These are phyloP conservation scores for Hymenoscyphus repandus DNA, from an alignment of 2,329 filamentous ascomycete species.

Conservation along the genomic window DNA sequence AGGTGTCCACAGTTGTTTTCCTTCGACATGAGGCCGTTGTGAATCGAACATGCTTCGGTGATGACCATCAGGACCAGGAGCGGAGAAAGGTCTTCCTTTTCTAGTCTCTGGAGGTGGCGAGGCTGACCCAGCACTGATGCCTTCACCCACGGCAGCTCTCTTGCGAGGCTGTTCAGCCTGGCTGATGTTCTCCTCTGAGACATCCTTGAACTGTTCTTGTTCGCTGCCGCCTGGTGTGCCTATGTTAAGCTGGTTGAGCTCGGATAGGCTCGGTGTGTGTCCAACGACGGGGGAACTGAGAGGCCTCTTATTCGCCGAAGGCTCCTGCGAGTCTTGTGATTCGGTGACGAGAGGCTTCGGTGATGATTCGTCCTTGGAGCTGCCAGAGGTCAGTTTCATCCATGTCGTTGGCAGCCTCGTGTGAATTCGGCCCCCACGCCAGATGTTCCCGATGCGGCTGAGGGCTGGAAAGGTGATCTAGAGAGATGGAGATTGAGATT, in stretches of 20 bases:
- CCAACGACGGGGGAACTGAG: conserved; percentile 6
- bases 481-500: too few species aligned
- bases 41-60: conserved; percentile 7
- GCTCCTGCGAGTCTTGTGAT: conserved; percentile 7
- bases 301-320: conserved; percentile 12
- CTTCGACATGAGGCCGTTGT: conserved; percentile 14
- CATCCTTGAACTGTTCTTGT: conserved; percentile 20
- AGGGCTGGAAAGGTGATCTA: not conserved
- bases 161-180: conserved; percentile 22
- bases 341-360: conserved; percentile 16
- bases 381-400: conserved; percentile 4
- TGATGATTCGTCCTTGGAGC: conserved; percentile 16
- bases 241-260: conserved; percentile 20
- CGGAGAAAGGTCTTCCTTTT: conserved; percentile 20
- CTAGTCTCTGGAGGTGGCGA: conserved; percentile 20
- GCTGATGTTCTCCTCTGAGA: conserved; percentile 14
- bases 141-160: conserved; percentile 24
- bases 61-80: conserved; percentile 11
- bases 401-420: not conserved
- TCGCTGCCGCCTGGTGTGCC: conserved; percentile 11
- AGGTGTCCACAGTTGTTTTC: conserved; percentile 25
- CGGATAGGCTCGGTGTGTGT: conserved; percentile 14
- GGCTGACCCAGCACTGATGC: conserved; percentile 26
- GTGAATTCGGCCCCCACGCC: not conserved
- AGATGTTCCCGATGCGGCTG: not conserved